Evolutionary conservation across 1,139 yeast genomes (phyloP).

Genomic region (Taphrina deformans): DNA sequence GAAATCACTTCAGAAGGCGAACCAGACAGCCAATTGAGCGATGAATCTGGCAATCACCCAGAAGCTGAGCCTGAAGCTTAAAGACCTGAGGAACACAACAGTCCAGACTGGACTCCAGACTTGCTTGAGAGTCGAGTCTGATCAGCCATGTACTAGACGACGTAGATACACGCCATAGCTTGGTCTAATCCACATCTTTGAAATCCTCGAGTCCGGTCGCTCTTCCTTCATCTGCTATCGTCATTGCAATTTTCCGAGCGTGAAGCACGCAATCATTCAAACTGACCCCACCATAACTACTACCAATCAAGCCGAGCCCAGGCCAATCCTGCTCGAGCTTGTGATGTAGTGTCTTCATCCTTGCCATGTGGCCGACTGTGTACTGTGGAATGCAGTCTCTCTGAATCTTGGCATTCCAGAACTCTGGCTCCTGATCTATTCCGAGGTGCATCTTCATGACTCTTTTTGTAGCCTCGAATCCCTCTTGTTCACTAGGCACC

Average conservation of each 20-base stretch:
- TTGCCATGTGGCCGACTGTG: conserved; percentile 65
- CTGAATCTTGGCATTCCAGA: conserved; percentile 47
- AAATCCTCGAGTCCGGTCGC: conserved; percentile 29
- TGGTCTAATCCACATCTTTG: neutral
- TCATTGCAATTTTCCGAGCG: conserved; percentile 32
- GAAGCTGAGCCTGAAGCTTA: no score
- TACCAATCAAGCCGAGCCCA: conserved; percentile 39
- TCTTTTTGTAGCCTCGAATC: conserved; percentile 51
- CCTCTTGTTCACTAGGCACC: conserved; percentile 53
- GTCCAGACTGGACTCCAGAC: no score
- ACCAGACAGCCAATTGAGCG: no score
- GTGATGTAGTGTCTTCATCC: conserved; percentile 49
- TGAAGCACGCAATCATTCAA: conserved; percentile 40
- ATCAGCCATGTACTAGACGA: no score
- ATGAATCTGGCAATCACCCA: no score
- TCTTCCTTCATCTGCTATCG: neutral
- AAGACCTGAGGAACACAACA: no score
- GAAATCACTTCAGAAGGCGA: neutral
- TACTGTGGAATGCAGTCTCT: conserved; percentile 77
- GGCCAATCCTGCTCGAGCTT: conserved; percentile 32
- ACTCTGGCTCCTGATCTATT: conserved; percentile 40
- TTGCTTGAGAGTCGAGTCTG: no score
- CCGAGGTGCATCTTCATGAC: conserved; percentile 52
- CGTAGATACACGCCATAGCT: no score
- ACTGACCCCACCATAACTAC: conserved; percentile 40